These are phyloP conservation scores for Phaeosphaeriaceae sp. DNA, from an alignment of 2,329 filamentous ascomycete genomes.

Conservation along the genomic window DNA sequence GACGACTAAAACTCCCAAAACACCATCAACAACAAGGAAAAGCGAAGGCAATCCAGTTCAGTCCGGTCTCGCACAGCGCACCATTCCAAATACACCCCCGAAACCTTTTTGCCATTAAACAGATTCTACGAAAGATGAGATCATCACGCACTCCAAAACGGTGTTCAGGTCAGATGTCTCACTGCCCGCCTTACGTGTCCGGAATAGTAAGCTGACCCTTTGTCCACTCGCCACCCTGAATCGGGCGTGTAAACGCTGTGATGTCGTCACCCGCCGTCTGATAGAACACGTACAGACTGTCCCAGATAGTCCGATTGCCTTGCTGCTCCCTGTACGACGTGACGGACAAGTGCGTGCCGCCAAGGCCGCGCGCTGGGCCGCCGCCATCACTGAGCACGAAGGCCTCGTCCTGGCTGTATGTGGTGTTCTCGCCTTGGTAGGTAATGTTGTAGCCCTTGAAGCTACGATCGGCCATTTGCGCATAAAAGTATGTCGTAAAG, in stretches of 20 bases:
- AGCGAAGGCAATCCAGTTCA: background rate
- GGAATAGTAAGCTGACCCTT: constrained; percentile 34
- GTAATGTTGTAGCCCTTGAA: constrained; percentile 51
- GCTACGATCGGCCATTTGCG: constrained; percentile 45
- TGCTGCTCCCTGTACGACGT: constrained; percentile 40
- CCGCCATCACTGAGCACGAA: constrained; percentile 43
- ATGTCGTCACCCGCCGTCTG: constrained; percentile 40
- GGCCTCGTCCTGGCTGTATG: constrained; percentile 30
- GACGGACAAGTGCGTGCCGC: constrained; percentile 51
- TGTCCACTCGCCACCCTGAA: constrained; percentile 38
- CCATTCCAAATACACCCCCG: background rate
- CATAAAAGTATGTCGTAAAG: constrained; percentile 54
- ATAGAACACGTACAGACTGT: constrained; percentile 44
- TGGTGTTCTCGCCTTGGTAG: constrained; percentile 50
- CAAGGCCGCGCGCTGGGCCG: constrained; percentile 39
- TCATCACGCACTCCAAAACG: background rate
- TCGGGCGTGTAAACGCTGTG: constrained; percentile 33
- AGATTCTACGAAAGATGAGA: background rate
- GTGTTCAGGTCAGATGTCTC: background rate
- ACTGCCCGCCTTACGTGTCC: constrained; percentile 15
- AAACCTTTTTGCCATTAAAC: background rate
- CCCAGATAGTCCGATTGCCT: constrained; percentile 26
- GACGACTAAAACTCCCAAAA: background rate
- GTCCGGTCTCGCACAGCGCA: background rate
- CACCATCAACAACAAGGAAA: background rate